Percentiles rank a stretch among this genome's conserved stretches.
These are phyloP conservation scores for Neurospora sp. DNA, from an alignment of 495 filamentous ascomycete genomes.

Conservation along the genomic window DNA sequence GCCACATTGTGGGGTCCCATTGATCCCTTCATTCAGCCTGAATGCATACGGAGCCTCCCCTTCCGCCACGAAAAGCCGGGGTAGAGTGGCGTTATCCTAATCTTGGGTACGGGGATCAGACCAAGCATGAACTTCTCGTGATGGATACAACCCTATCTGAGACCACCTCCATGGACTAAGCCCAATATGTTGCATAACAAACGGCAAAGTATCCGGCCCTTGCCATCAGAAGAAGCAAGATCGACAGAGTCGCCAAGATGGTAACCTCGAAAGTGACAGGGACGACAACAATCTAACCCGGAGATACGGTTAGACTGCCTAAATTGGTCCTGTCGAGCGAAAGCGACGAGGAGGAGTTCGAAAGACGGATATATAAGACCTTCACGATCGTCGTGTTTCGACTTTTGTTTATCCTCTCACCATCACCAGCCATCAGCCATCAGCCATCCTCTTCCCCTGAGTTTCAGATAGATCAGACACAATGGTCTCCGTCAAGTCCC, in stretches of 20 bases:
- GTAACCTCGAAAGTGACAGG: background rate
- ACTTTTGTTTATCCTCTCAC: background rate
- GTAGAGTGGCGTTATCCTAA: background rate
- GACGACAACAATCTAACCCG: background rate
- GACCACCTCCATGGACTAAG: background rate
- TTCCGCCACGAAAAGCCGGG: background rate
- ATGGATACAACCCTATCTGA: background rate
- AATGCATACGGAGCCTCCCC: background rate
- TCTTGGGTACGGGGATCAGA: background rate
- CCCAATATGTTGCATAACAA: no score
- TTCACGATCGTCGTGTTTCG: background rate
- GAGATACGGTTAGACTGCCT: background rate
- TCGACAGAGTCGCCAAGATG: background rate
- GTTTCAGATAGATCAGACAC: background rate
- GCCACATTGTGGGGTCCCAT: background rate
- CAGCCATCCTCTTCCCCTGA: background rate
- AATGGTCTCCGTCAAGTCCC: slow-evolving; percentile 13
- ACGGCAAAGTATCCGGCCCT: background rate
- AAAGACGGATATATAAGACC: background rate
- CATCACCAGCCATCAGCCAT: background rate
- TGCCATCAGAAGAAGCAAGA: background rate
- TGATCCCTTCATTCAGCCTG: background rate
- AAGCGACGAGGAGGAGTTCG: background rate
- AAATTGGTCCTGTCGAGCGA: background rate
- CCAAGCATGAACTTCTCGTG: background rate